A percentile compares a stretch with the other conserved stretches of the same genome.
Conservation (phyloP, 345 rosid genomes). For the Syzygium aromaticum region DNA sequence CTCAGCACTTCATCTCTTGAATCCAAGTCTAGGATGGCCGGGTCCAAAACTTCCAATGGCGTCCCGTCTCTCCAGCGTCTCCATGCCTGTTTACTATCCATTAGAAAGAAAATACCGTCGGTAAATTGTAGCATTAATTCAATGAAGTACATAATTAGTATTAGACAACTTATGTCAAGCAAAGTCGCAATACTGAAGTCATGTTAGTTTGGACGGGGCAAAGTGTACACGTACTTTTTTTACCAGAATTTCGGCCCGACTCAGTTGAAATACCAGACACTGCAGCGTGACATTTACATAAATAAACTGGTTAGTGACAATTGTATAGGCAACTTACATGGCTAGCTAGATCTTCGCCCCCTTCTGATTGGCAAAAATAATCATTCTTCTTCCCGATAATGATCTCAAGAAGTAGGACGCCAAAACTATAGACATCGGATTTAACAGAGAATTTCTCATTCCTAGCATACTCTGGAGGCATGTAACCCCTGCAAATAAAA, state of each 20-base stretch:
- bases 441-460: background rate
- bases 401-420: slow-evolving; percentile 10
- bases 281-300: background rate
- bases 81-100: background rate
- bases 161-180: no score
- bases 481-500: background rate
- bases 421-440: slow-evolving; percentile 16
- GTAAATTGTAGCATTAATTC: background rate
- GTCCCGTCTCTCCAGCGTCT: background rate
- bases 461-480: background rate
- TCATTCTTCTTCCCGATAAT: background rate
- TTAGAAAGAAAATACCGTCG: background rate
- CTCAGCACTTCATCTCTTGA: background rate
- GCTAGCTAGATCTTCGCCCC: background rate
- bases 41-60: background rate
- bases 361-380: background rate
- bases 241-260: background rate
- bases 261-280: background rate
- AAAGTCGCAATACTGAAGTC: background rate
- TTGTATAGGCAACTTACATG: background rate
- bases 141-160: no score
- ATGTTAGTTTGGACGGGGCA: background rate
- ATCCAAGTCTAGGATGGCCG: background rate
- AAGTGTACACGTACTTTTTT: background rate
- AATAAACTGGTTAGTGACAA: background rate